phyloP scores from a whole-genome alignment of 768 basidiomycete genomes.

The Solioccasus polychromus region DNA sequence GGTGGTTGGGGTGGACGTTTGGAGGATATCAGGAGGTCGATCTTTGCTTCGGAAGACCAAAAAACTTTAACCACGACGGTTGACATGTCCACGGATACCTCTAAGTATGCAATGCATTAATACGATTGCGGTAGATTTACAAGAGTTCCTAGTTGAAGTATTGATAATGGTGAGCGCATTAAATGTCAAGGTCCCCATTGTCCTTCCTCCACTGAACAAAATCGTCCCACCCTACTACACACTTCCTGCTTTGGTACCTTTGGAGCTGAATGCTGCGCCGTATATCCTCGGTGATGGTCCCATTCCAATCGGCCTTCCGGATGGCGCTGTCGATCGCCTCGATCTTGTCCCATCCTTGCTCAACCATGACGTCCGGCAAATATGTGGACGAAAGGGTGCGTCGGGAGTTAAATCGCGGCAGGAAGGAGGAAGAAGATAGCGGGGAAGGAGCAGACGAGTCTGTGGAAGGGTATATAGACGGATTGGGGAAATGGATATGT shows the following conservation, averaged over 20 bases:
- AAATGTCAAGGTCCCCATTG: constrained; percentile 39
- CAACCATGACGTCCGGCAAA: constrained; percentile 87
- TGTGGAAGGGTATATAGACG: constrained; percentile 50
- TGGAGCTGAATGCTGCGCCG: constrained; percentile 72
- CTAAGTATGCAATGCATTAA: constrained; percentile 4
- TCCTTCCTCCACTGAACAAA: constrained; percentile 70
- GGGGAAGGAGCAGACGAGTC: constrained; percentile 64
- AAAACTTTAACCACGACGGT: not conserved
- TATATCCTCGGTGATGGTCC: constrained; percentile 77
- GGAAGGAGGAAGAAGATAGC: constrained; percentile 59
- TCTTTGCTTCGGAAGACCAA: constrained; percentile 25
- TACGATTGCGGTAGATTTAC: constrained; percentile 6
- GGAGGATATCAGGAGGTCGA: constrained; percentile 40
- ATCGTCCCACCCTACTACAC: constrained; percentile 69
- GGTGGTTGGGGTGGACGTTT: constrained; percentile 43
- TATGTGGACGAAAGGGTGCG: constrained; percentile 82
- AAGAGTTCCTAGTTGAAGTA: constrained; percentile 1
- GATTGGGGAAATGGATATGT: constrained; percentile 82
- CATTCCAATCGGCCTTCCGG: constrained; percentile 88
- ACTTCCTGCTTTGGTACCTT: constrained; percentile 77
- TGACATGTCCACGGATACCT: not conserved
- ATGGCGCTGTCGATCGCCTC: constrained; percentile 92
- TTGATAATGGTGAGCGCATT: constrained; percentile 4
- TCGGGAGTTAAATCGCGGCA: constrained; percentile 53
- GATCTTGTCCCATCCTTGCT: constrained; percentile 91